phyloP scores from a whole-genome alignment of 345 rosid species.

The Acer yangbiense region DNA sequence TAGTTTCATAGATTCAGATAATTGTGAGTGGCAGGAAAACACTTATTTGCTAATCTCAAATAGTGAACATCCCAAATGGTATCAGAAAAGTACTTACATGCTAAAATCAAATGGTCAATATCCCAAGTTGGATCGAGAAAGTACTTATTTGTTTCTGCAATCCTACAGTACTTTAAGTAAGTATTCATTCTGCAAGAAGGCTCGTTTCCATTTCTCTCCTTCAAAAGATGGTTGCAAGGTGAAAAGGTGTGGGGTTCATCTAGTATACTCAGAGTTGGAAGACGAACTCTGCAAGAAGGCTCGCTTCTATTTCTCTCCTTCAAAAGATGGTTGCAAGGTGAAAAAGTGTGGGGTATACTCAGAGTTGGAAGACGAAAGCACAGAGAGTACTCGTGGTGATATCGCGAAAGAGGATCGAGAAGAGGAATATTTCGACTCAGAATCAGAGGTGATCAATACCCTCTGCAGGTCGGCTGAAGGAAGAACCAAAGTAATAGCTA shows the following conservation, averaged over 20 bases:
- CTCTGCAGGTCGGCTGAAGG: not conserved
- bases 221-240: not conserved
- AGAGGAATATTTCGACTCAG: not conserved
- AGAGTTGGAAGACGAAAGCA: not conserved
- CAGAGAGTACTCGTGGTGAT: no score
- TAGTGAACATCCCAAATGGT: no score
- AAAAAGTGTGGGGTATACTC: slow-evolving; percentile 2
- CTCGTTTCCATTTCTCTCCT: slow-evolving; percentile 5
- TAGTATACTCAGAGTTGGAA: not conserved
- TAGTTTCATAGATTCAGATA: not conserved
- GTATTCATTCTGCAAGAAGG: not conserved
- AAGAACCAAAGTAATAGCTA: not conserved
- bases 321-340: not conserved
- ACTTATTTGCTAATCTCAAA: not conserved
- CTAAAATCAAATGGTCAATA: no score
- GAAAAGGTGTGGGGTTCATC: not conserved
- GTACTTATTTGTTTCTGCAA: no score
- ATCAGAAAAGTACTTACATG: no score
- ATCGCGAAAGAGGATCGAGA: not conserved
- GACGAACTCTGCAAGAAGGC: not conserved
- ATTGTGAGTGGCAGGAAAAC: not conserved
- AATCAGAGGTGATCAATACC: not conserved
- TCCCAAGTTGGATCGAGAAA: not conserved
- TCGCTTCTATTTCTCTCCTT: slow-evolving; percentile 5
- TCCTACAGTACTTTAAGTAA: not conserved